Conservation (phyloP, 2,329 filamentous ascomycete genomes). For the Ophiostoma sp. region DNA sequence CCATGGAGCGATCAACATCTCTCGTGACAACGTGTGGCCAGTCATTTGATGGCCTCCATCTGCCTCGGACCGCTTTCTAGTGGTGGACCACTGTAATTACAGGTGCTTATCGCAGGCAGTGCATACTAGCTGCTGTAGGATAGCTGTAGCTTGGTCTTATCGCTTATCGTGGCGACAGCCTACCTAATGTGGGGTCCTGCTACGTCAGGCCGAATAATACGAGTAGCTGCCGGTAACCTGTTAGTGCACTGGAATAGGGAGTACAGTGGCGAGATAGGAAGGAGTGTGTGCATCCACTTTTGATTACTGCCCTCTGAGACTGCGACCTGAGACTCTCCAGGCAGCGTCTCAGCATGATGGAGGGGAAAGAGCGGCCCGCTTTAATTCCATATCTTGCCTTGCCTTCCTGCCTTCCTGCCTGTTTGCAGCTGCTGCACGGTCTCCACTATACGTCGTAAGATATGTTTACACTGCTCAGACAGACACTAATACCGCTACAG, state of each 20-base stretch:
- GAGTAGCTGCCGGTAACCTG: neutral
- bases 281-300: neutral
- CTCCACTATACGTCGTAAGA: neutral
- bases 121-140: neutral
- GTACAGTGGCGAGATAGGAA: too few relatives aligned
- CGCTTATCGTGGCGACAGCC: neutral
- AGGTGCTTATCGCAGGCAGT: neutral
- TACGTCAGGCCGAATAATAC: neutral
- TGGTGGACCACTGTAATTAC: conserved; percentile 1
- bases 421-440: neutral
- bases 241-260: neutral
- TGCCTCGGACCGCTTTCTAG: neutral
- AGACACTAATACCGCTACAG: neutral
- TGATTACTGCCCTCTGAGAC: neutral
- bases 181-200: neutral
- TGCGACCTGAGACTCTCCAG: neutral
- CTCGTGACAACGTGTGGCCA: neutral
- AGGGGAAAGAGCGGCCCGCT: neutral
- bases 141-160: neutral
- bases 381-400: neutral
- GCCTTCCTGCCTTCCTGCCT: neutral
- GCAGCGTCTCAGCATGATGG: too few relatives aligned
- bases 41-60: conserved; percentile 1
- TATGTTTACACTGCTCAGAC: neutral
- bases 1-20: neutral